Evolutionary conservation across 1,284 basidiomycete species (phyloP).

Genomic region (Mycena sp.): DNA sequence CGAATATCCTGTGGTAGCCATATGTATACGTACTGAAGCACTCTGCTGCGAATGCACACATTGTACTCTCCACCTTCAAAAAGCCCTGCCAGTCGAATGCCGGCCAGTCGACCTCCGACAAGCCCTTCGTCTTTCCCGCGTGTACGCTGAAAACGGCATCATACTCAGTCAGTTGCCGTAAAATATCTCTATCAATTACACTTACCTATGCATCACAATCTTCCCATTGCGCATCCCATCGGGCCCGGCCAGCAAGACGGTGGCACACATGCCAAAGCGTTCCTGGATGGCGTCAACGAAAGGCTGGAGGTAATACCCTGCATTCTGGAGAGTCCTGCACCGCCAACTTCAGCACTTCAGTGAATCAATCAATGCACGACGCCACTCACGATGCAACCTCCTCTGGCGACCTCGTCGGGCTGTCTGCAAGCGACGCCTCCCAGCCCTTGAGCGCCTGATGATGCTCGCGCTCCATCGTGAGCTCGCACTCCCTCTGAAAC

Average conservation of each 20-base stretch:
- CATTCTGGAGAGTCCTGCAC: too few relatives aligned
- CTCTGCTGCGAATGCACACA: not conserved
- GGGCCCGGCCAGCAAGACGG: not conserved
- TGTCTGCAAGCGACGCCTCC: constrained; percentile 6
- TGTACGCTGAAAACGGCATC: constrained; percentile 1
- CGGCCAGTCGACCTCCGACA: not conserved
- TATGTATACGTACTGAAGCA: constrained; percentile 7
- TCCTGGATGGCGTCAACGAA: not conserved
- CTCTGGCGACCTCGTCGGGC: not conserved
- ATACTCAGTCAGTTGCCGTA: not conserved
- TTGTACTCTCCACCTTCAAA: not conserved
- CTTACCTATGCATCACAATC: constrained; percentile 15
- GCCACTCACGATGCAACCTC: not conserved
- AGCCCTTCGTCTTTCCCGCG: constrained; percentile 4
- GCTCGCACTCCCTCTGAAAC: not conserved
- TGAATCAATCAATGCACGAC: too few relatives aligned
- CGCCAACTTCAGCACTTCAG: too few relatives aligned
- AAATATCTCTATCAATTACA: too few relatives aligned
- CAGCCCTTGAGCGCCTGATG: not conserved
- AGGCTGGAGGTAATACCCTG: too few relatives aligned
- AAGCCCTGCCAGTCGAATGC: not conserved
- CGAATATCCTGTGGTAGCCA: too few relatives aligned
- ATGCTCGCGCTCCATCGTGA: not conserved
- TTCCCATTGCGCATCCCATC: not conserved
- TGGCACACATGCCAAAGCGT: not conserved